These are phyloP conservation scores for Sisymbrium altissimum DNA, from an alignment of 345 rosid genomes.

Conservation along the genomic window DNA sequence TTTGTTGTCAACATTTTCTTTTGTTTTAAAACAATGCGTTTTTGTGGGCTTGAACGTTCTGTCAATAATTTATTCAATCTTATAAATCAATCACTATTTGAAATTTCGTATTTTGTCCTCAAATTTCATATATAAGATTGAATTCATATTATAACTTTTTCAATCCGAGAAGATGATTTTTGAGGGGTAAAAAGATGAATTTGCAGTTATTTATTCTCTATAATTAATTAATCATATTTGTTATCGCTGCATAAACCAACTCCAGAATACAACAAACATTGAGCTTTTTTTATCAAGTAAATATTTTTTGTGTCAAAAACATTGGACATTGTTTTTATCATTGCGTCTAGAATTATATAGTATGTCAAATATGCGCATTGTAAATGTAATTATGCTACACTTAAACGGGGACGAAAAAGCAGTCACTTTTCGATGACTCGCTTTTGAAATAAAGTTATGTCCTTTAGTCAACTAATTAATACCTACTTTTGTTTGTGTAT, in stretches of 20 bases:
- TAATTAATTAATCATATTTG: no score
- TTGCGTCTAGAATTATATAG: not conserved
- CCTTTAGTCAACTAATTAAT: conserved; percentile 27
- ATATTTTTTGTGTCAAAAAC: not conserved
- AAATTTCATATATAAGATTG: not conserved
- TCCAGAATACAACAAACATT: not conserved
- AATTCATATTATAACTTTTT: not conserved
- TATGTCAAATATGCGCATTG: conserved; percentile 1
- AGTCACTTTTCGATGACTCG: conserved; percentile 18
- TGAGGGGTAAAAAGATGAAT: not conserved
- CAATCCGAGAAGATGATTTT: not conserved
- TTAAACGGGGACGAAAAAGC: not conserved
- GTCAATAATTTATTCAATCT: not conserved
- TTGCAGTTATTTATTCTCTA: no score
- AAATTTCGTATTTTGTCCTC: not conserved
- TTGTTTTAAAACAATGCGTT: not conserved
- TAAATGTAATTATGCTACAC: not conserved
- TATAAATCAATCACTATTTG: not conserved
- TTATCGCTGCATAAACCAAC: not conserved
- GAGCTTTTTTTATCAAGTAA: not conserved
- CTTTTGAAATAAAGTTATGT: conserved; percentile 20
- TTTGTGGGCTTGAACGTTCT: not conserved
- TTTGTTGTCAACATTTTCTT: not conserved
- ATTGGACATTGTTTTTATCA: not conserved
- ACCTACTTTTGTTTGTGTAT: conserved; percentile 20